These are phyloP conservation scores for Arachis monticola DNA, from an alignment of 331 rosid genomes.

Conservation along the genomic window DNA sequence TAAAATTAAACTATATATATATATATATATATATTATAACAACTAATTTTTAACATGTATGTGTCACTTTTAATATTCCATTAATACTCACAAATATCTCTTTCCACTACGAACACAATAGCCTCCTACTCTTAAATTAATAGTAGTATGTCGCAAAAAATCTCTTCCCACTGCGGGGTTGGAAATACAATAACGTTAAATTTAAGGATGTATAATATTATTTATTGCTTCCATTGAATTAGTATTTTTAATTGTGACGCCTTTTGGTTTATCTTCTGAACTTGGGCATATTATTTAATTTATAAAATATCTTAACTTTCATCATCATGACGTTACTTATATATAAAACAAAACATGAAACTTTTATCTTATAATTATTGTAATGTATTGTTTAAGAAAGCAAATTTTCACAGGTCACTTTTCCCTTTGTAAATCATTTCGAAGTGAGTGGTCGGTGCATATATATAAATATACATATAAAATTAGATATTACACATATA, in stretches of 20 bases:
- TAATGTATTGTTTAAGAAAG: background rate
- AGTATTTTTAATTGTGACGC: background rate
- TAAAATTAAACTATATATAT: too few species aligned
- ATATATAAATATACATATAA: too few species aligned
- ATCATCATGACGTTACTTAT: background rate
- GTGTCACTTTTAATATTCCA: background rate
- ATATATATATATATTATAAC: too few species aligned
- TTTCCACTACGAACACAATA: too few species aligned
- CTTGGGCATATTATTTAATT: background rate
- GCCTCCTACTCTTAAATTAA: too few species aligned
- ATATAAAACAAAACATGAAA: background rate
- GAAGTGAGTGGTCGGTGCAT: background rate
- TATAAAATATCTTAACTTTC: constrained; percentile 26
- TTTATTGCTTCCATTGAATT: background rate
- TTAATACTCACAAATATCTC: too few species aligned
- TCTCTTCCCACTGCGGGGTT: constrained; percentile 3
- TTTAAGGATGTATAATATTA: background rate
- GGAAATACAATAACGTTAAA: background rate
- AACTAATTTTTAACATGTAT: too few species aligned
- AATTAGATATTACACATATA: too few species aligned
- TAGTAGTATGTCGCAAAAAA: constrained; percentile 11
- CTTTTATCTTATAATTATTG: background rate
- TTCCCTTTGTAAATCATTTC: background rate
- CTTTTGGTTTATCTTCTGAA: background rate
- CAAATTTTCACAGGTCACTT: background rate